Evolutionary conservation across 2,329 filamentous ascomycete species (phyloP), one percentile per base, ranked within the genome.

Genomic region (Claviceps sp.): DNA sequence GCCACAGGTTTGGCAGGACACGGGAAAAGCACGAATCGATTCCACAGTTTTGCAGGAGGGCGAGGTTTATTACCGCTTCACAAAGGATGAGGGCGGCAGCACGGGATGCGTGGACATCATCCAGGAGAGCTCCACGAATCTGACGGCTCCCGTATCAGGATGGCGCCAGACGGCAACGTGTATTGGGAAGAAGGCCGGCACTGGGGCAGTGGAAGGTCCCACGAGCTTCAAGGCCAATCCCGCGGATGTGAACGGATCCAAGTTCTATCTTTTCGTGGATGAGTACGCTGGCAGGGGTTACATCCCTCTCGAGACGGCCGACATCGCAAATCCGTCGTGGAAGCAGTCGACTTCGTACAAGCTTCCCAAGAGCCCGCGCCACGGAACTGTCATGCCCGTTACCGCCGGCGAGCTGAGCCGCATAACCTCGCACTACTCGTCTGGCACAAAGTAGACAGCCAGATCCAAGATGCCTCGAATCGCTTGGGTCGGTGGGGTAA

Each of bases 201-300:
- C 48, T 2, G 14, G n/a, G 2, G 38, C 48, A 1, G 24, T 49
- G 4, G 48, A 49, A 22, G 48, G 48, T 26, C 48, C 48, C n/a
- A 49, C 48, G n/a, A 16, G 16, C n/a, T 49, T 49, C 40, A 49
- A 43, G 40, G 37, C 48, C 36, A 49, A 49, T 40, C 48, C 38
- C 1, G 22, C 20, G 2, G 48, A 49, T n/a, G 40, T 44, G 1
- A 38, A 49, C 48, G 48, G 48, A 4, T 2, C 11, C 8, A 43
- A 43, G 5, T 49, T 11, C 5, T 49, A 43, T 11, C 16, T 49
- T 14, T 49, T 49, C 41, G 48, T 43, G 16, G 48, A 49, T 22
- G 48, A 49, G 48, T 49, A 49, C 22, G 11, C 16, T 26, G 48
- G 48, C 26, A 43, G 48, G 24, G 48, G 48, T n/a, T 49, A 49